Evolutionary conservation across 2,329 filamentous ascomycete genomes (phyloP).

Genomic region (Pseudopyrenochaeta lycopersici): DNA sequence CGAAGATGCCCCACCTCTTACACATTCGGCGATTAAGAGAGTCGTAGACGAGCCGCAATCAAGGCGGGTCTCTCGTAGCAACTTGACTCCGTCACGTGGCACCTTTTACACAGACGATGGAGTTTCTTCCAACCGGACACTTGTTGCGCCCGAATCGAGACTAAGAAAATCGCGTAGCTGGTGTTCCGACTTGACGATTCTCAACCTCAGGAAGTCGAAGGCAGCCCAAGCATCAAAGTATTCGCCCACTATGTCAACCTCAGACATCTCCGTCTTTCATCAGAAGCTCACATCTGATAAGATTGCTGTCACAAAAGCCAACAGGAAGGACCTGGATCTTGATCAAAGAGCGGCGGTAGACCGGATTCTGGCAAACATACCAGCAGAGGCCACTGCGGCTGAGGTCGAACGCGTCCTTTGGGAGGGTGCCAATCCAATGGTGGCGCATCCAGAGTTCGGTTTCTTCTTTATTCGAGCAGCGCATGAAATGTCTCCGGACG

Average conservation of each 20-base stretch:
- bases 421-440: conserved; percentile 43
- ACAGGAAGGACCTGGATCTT: conserved; percentile 32
- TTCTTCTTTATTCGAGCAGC: conserved; percentile 41
- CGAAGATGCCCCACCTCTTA: conserved; percentile 24
- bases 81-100: conserved; percentile 27
- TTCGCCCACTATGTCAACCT: conserved; percentile 32
- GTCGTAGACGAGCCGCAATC: conserved; percentile 6
- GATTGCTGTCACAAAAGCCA: conserved; percentile 37
- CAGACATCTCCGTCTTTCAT: conserved; percentile 36
- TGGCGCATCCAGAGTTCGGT: conserved; percentile 39
- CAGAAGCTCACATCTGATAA: conserved; percentile 38
- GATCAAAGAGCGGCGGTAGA: conserved; percentile 39
- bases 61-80: conserved; percentile 17
- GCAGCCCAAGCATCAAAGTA: conserved; percentile 16
- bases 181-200: conserved; percentile 28
- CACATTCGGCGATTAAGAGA: conserved; percentile 19
- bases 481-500: conserved; percentile 31
- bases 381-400: conserved; percentile 24
- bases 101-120: conserved; percentile 45
- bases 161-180: conserved; percentile 32
- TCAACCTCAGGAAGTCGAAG: conserved; percentile 6
- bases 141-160: conserved; percentile 25
- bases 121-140: conserved; percentile 27
- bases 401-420: conserved; percentile 41
- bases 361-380: conserved; percentile 38